Evolutionary conservation across 2,329 filamentous ascomycete genomes (phyloP).

Genomic region (Ophiocordyceps robertsii): DNA sequence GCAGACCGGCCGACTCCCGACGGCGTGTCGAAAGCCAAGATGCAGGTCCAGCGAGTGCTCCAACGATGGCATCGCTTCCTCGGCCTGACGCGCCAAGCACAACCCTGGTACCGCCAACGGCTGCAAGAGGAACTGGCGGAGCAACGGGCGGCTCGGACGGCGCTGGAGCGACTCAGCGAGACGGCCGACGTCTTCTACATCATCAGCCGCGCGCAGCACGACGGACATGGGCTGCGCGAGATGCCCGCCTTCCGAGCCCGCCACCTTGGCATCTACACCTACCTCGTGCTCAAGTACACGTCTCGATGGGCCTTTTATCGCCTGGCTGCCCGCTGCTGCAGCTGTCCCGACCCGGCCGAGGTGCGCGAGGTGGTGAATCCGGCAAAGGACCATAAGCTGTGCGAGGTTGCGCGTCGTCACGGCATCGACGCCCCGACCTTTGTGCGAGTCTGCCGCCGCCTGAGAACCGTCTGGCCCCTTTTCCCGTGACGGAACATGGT

Average conservation of each 20-base stretch:
- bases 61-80: slow-evolving; percentile 6
- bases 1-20: too few relatives aligned
- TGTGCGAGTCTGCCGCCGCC: slow-evolving; percentile 10
- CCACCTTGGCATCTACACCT: slow-evolving; percentile 18
- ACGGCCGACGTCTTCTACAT: slow-evolving; percentile 29
- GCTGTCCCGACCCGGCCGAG: slow-evolving; percentile 6
- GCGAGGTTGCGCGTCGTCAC: slow-evolving; percentile 23
- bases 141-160: slow-evolving; percentile 14
- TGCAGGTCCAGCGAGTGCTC: not conserved
- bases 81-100: slow-evolving; percentile 16
- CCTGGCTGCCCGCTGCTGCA: slow-evolving; percentile 17
- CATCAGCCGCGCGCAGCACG: slow-evolving; percentile 22
- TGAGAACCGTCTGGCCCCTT: slow-evolving; percentile 20
- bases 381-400: slow-evolving; percentile 20
- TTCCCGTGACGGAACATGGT: slow-evolving; percentile 14
- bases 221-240: slow-evolving; percentile 18
- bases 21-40: not conserved
- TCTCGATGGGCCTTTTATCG: slow-evolving; percentile 27
- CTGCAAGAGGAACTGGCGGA: slow-evolving; percentile 25
- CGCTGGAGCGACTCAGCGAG: slow-evolving; percentile 24
- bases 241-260: slow-evolving; percentile 11
- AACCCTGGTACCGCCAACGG: slow-evolving; percentile 24
- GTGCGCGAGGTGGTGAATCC: slow-evolving; percentile 32
- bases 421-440: slow-evolving; percentile 19
- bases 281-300: slow-evolving; percentile 30